Evolutionary conservation across 2,329 filamentous ascomycete species (phyloP).

Genomic region (Apiospora sp.): DNA sequence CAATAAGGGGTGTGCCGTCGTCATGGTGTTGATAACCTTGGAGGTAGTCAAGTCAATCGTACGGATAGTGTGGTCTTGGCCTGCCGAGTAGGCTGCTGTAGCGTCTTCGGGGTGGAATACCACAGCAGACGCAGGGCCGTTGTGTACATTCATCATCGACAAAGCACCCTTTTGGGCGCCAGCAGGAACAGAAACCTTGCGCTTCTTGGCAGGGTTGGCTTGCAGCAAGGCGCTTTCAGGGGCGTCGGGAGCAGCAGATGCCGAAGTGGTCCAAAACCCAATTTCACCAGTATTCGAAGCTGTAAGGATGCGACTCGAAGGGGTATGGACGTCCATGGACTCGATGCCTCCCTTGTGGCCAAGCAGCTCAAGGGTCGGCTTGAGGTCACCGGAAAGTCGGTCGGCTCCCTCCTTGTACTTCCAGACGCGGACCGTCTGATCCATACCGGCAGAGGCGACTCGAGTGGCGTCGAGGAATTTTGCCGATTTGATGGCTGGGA

Average conservation of each 20-base stretch:
- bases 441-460: slow-evolving; percentile 83
- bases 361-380: slow-evolving; percentile 81
- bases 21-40: slow-evolving; percentile 79
- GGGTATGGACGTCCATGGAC: slow-evolving; percentile 75
- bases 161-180: slow-evolving; percentile 81
- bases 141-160: slow-evolving; percentile 75
- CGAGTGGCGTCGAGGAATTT: slow-evolving; percentile 82
- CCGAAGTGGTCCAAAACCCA: slow-evolving; percentile 88
- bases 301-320: slow-evolving; percentile 81
- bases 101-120: slow-evolving; percentile 86
- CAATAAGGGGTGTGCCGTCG: slow-evolving; percentile 83
- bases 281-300: slow-evolving; percentile 84
- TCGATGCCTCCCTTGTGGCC: slow-evolving; percentile 81
- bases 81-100: slow-evolving; percentile 90
- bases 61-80: slow-evolving; percentile 88
- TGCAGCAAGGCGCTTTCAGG: slow-evolving; percentile 74
- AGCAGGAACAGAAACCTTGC: slow-evolving; percentile 64
- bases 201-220: slow-evolving; percentile 74
- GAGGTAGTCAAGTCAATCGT: slow-evolving; percentile 91
- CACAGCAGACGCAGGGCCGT: slow-evolving; percentile 77
- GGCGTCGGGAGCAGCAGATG: slow-evolving; percentile 77
- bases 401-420: slow-evolving; percentile 77
- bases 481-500: slow-evolving; percentile 75
- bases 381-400: slow-evolving; percentile 67
- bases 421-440: slow-evolving; percentile 89